Evolutionary conservation across 2,329 filamentous ascomycete species (phyloP).

Genomic region (Aspergillus jensenii): DNA sequence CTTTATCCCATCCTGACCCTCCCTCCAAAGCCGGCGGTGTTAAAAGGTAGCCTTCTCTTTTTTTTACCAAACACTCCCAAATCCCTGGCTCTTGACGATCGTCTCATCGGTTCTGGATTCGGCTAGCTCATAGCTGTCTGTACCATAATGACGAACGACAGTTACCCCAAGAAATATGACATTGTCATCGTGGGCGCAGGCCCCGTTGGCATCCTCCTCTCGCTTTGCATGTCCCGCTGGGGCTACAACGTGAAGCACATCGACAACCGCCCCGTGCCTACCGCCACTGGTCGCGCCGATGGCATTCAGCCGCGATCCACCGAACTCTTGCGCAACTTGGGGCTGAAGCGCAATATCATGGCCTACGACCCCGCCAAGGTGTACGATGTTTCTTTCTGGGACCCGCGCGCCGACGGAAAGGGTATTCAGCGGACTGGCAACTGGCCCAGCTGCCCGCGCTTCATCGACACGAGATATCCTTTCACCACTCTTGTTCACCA

Average conservation of each 20-base stretch:
- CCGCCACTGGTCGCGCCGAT: constrained; percentile 81
- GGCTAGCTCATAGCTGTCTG: neutral
- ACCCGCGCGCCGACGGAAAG: constrained; percentile 51
- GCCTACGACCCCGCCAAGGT: constrained; percentile 82
- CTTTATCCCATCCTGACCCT: neutral
- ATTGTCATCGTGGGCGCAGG: constrained; percentile 85
- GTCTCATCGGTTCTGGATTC: neutral
- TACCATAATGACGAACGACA: constrained; percentile 17
- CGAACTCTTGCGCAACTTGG: constrained; percentile 85
- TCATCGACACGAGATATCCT: constrained; percentile 66
- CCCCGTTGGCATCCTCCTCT: constrained; percentile 83
- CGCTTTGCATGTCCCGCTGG: constrained; percentile 85
- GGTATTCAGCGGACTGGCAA: constrained; percentile 62
- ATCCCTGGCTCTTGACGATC: neutral
- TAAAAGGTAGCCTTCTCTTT: neutral
- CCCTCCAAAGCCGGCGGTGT: neutral
- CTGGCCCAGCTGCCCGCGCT: constrained; percentile 86
- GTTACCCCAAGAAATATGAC: constrained; percentile 55
- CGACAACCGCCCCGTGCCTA: constrained; percentile 84
- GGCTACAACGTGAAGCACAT: constrained; percentile 95
- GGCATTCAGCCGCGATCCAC: constrained; percentile 88
- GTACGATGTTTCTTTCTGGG: constrained; percentile 69
- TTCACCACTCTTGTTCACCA: constrained; percentile 65
- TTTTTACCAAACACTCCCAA: neutral
- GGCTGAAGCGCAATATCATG: constrained; percentile 85